Evolutionary conservation across 768 basidiomycete species (phyloP).

Genomic region (Podaxis mareebaensis): DNA sequence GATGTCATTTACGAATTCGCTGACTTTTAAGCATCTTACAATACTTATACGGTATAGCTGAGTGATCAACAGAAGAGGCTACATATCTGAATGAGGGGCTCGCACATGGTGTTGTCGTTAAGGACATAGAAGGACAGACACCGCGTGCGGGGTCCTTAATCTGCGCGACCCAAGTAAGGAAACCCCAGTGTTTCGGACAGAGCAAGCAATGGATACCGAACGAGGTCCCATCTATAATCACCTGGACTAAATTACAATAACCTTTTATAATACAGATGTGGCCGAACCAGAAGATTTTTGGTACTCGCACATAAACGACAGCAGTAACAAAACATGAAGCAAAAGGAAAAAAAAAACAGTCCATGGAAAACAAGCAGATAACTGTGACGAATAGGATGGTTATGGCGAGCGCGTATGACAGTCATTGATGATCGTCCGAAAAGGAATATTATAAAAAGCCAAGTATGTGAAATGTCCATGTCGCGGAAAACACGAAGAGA

Average conservation of each 20-base stretch:
- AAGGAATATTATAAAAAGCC: background rate
- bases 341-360: background rate
- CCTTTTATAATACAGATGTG: background rate
- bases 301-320: background rate
- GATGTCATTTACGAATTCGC: background rate
- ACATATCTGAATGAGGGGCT: no score
- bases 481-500: background rate
- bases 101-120: no score
- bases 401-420: background rate
- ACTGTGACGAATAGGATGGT: background rate
- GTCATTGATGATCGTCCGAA: background rate
- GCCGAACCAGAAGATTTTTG: background rate
- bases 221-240: background rate
- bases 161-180: background rate
- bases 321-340: background rate
- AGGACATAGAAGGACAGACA: no score
- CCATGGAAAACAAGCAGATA: background rate
- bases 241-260: conserved; percentile 1
- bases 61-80: no score
- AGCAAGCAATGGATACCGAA: background rate
- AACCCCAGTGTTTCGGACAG: background rate
- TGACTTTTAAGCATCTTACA: no score
- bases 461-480: background rate
- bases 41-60: no score
- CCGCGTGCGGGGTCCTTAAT: background rate